Evolutionary conservation across 805 yeast genomes (phyloP).

Genomic region (Yarrowia osloensis): DNA sequence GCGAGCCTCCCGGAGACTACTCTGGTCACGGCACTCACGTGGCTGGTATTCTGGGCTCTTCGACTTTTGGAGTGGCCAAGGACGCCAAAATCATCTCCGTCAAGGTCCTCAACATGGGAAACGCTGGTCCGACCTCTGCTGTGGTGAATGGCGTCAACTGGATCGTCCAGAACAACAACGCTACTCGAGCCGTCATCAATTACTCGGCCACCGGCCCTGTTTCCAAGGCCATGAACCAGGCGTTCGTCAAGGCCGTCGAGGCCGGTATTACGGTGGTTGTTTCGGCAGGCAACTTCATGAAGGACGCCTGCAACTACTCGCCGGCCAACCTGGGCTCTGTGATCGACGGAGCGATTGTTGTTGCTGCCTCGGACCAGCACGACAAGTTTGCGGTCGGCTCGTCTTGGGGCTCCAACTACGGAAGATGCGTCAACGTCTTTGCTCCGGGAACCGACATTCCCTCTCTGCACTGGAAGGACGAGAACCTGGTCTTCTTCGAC

Average conservation of each 20-base stretch:
- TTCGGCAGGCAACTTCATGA: conserved; percentile 95
- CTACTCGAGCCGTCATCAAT: conserved; percentile 53
- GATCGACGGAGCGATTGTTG: conserved; percentile 66
- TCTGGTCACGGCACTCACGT: conserved; percentile 97
- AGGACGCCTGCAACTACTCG: conserved; percentile 88
- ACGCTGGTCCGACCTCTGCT: conserved; percentile 60
- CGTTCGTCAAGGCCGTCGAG: conserved; percentile 84
- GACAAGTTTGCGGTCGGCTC: conserved; percentile 57
- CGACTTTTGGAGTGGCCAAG: conserved; percentile 9
- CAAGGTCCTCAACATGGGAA: conserved; percentile 58
- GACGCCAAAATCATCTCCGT: neutral
- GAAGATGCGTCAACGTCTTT: conserved; percentile 92
- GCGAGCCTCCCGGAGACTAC: conserved; percentile 73
- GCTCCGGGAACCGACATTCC: conserved; percentile 93
- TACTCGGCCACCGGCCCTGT: conserved; percentile 95
- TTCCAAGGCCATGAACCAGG: conserved; percentile 81
- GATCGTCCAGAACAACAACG: conserved; percentile 74
- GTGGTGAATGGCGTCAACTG: conserved; percentile 62
- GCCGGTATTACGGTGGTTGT: conserved; percentile 91
- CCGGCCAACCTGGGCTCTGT: conserved; percentile 66
- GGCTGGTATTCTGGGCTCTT: conserved; percentile 72
- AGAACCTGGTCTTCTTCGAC: conserved; percentile 41
- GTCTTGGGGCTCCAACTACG: conserved; percentile 91
- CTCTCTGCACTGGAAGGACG: conserved; percentile 49
- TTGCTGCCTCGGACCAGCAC: conserved; percentile 88